Percentiles rank a stretch among this genome's conserved stretches.
Conservation (phyloP, 441 rosid genomes). For the Biscutella laevigata region DNA sequence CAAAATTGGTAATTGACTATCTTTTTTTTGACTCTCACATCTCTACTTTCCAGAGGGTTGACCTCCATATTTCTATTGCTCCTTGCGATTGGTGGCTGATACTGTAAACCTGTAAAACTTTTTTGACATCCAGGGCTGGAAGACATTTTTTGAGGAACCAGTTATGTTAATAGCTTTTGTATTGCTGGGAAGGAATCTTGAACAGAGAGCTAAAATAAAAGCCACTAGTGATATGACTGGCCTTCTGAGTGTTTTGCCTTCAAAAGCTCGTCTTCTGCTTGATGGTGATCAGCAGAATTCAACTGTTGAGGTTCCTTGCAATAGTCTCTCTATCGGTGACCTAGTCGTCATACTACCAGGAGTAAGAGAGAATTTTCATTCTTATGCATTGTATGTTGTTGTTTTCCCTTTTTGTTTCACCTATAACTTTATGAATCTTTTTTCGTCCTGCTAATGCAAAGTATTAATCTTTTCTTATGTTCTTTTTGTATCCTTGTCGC, state of each 20-base stretch:
- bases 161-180: conserved; percentile 93
- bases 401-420: conserved; percentile 12
- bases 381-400: conserved; percentile 24
- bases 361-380: conserved; percentile 36
- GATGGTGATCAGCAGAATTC: conserved; percentile 39
- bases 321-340: conserved; percentile 80
- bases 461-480: not conserved
- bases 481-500: not conserved
- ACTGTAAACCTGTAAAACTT: conserved; percentile 20
- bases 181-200: conserved; percentile 92
- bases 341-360: conserved; percentile 79
- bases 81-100: conserved; percentile 12
- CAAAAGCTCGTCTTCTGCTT: conserved; percentile 88
- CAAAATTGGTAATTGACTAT: conserved; percentile 54
- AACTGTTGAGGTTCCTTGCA: conserved; percentile 74
- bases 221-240: conserved; percentile 97
- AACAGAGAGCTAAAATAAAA: conserved; percentile 94
- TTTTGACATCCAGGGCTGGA: conserved; percentile 75
- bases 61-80: conserved; percentile 11
- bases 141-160: conserved; percentile 93
- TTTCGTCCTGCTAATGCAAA: not conserved
- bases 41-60: not conserved
- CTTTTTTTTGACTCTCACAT: not conserved
- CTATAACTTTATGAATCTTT: not conserved
- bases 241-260: conserved; percentile 74